phyloP scores from a whole-genome alignment of 192 early-diverging fungal species.

The Tieghemiomyces parasiticus region DNA sequence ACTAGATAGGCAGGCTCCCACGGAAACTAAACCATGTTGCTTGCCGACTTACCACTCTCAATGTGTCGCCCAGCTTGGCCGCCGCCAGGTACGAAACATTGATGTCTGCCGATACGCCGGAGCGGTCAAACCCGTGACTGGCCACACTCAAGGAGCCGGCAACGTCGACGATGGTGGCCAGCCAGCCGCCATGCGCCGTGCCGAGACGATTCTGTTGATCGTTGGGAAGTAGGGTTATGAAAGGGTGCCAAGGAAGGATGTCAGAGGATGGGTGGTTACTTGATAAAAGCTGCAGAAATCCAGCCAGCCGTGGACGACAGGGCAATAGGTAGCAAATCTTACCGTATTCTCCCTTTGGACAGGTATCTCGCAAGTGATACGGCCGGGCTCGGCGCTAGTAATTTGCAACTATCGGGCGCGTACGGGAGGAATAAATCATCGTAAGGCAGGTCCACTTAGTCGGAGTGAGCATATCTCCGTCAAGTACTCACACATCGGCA shows the following conservation, averaged over 20 bases:
- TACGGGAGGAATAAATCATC: not conserved
- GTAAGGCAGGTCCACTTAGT: not conserved
- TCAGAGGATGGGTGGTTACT: not conserved
- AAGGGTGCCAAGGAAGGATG: not conserved
- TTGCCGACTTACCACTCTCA: slow-evolving; percentile 15
- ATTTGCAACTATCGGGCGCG: not conserved
- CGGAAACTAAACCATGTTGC: not conserved
- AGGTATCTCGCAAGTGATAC: not conserved
- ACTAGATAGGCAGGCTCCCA: too few relatives aligned
- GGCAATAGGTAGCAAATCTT: too few relatives aligned
- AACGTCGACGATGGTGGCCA: slow-evolving; percentile 27
- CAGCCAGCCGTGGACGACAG: too few relatives aligned
- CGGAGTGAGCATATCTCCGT: not conserved
- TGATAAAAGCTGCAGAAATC: not conserved
- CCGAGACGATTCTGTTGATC: slow-evolving; percentile 22
- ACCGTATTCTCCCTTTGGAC: slow-evolving; percentile 6
- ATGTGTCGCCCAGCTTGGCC: slow-evolving; percentile 22
- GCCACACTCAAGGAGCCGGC: slow-evolving; percentile 31
- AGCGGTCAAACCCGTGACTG: slow-evolving; percentile 19
- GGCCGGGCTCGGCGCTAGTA: not conserved
- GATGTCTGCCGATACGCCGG: slow-evolving; percentile 29
- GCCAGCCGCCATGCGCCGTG: slow-evolving; percentile 33
- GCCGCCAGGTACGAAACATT: slow-evolving; percentile 27
- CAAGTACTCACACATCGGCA: not conserved
- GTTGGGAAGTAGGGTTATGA: slow-evolving; percentile 17